A percentile compares a stretch with the other conserved stretches of the same genome.
Evolutionary conservation across 768 basidiomycete species (phyloP).

Genomic region (Terana coerulea): DNA sequence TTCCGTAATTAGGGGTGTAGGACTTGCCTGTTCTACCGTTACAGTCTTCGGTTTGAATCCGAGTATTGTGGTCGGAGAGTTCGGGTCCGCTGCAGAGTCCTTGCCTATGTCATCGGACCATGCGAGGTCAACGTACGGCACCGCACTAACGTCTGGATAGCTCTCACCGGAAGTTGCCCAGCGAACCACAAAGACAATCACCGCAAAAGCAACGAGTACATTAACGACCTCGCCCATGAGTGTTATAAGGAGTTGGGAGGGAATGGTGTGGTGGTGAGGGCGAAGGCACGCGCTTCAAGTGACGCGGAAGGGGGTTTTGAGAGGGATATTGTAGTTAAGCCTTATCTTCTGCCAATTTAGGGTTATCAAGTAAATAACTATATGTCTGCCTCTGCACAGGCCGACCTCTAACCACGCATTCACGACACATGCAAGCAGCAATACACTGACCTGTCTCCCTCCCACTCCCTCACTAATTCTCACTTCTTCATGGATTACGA

Average conservation of each 20-base stretch:
- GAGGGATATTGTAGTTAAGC: neutral
- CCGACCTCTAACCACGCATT: conserved; percentile 1
- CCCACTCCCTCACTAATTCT: neutral
- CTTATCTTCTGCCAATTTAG: neutral
- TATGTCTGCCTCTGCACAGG: neutral
- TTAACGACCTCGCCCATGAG: conserved; percentile 80
- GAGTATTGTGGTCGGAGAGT: conserved; percentile 48
- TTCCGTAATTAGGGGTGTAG: neutral
- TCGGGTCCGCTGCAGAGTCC: conserved; percentile 24
- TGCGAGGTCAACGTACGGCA: neutral
- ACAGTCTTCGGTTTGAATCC: conserved; percentile 80
- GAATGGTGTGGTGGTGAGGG: no score
- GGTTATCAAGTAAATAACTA: neutral
- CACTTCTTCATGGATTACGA: conserved; percentile 13
- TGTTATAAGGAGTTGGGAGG: neutral
- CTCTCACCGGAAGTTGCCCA: conserved; percentile 69
- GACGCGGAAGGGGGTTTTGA: no score
- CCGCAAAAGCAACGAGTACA: conserved; percentile 78
- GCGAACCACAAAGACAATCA: conserved; percentile 72
- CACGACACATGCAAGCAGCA: conserved; percentile 9
- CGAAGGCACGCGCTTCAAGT: no score
- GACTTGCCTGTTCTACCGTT: conserved; percentile 72
- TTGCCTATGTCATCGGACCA: conserved; percentile 16
- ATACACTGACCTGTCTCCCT: neutral
- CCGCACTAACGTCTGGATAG: neutral